A percentile compares a stretch with the other conserved stretches of the same genome.
These are phyloP conservation scores for Hippophae rhamnoides DNA, from an alignment of 306 rosid genomes.

Conservation along the genomic window DNA sequence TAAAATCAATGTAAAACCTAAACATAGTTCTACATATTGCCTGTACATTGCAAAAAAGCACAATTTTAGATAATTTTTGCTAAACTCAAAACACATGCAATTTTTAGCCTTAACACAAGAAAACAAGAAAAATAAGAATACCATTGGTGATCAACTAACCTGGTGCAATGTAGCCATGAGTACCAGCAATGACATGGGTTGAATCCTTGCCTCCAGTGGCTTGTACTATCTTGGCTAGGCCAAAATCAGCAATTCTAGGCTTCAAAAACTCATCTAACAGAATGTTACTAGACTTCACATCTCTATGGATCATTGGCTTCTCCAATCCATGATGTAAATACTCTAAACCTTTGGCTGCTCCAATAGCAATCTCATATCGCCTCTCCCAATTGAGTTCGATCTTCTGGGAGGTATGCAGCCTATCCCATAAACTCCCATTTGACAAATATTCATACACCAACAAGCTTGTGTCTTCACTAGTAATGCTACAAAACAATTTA, in stretches of 20 bases:
- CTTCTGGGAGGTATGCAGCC: constrained; percentile 51
- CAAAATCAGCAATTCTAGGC: constrained; percentile 90
- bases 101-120: no score
- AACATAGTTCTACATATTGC: no score
- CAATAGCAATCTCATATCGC: constrained; percentile 68
- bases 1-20: no score
- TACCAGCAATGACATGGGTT: constrained; percentile 75
- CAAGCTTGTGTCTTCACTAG: constrained; percentile 79
- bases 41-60: no score
- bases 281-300: constrained; percentile 86
- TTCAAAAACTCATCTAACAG: constrained; percentile 76
- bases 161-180: constrained; percentile 92
- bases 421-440: constrained; percentile 87
- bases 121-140: no score
- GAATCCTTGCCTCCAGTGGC: constrained; percentile 41
- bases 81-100: no score
- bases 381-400: constrained; percentile 86
- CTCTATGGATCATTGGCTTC: constrained; percentile 75
- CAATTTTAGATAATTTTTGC: no score
- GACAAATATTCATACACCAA: constrained; percentile 83
- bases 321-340: constrained; percentile 79
- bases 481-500: constrained; percentile 79
- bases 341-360: constrained; percentile 86
- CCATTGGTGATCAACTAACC: constrained; percentile 33
- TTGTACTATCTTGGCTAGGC: constrained; percentile 71